Evolutionary conservation across 495 filamentous ascomycete species (phyloP).

Genomic region (Xanthoparmelia taractica): DNA sequence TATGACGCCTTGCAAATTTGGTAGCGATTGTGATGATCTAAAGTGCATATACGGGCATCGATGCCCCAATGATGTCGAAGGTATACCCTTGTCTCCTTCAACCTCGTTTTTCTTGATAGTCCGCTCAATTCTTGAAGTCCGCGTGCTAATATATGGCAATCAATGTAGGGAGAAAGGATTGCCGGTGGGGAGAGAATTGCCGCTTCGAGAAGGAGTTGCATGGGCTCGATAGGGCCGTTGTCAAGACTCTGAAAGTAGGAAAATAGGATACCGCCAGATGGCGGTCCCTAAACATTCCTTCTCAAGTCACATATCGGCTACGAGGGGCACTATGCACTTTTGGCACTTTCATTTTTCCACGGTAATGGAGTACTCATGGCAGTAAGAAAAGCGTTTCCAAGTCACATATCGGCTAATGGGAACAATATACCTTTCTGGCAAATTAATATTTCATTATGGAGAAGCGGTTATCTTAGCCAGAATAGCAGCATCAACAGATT

Average conservation of each 20-base stretch:
- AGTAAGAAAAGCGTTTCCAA: neutral
- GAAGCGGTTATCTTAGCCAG: neutral
- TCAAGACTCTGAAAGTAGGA: slow-evolving; percentile 47
- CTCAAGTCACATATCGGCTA: neutral
- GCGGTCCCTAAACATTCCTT: neutral
- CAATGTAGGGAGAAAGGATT: slow-evolving; percentile 39
- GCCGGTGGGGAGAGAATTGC: slow-evolving; percentile 45
- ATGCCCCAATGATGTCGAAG: slow-evolving; percentile 19
- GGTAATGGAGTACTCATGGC: neutral
- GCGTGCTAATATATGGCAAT: neutral
- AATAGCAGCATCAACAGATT: neutral
- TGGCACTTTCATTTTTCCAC: neutral
- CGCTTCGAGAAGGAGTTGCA: slow-evolving; percentile 44
- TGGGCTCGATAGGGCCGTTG: slow-evolving; percentile 46
- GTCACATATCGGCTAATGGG: neutral
- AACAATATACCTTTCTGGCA: neutral
- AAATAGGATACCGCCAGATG: slow-evolving; percentile 11
- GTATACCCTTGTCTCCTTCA: neutral
- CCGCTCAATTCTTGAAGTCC: neutral
- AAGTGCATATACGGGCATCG: slow-evolving; percentile 83
- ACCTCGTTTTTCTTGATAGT: neutral
- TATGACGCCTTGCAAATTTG: slow-evolving; percentile 69
- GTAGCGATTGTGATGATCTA: slow-evolving; percentile 62
- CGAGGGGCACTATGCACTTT: neutral
- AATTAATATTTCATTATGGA: neutral